Evolutionary conservation across 2,329 filamentous ascomycete genomes (phyloP).

Genomic region (Cladorrhinum sp.): DNA sequence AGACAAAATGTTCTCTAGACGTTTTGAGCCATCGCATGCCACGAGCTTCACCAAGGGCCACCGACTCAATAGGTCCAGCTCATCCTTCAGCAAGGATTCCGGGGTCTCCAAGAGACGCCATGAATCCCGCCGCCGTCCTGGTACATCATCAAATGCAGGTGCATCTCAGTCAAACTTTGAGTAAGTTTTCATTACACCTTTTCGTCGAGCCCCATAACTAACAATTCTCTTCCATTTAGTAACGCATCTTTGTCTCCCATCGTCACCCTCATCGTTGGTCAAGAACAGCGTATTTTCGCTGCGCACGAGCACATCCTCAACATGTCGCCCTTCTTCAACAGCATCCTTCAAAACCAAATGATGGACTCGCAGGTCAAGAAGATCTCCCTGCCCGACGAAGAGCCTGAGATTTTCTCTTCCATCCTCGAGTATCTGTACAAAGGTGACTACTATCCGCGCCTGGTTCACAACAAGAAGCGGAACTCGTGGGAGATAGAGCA

Average conservation of each 20-base stretch:
- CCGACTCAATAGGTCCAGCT: constrained; percentile 48
- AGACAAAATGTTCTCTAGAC: constrained; percentile 48
- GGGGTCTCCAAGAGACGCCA: constrained; percentile 55
- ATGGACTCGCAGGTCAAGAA: constrained; percentile 63
- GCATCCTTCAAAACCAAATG: constrained; percentile 61
- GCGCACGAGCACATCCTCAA: constrained; percentile 84
- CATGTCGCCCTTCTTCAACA: constrained; percentile 74
- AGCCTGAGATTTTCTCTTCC: constrained; percentile 86
- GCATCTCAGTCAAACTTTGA: constrained; percentile 40
- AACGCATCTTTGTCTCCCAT: constrained; percentile 61
- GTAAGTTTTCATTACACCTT: constrained; percentile 36
- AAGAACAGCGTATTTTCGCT: constrained; percentile 81
- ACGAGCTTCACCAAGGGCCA: constrained; percentile 54
- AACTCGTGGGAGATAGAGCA: constrained; percentile 82
- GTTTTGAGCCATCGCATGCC: constrained; percentile 42
- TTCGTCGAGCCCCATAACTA: background rate
- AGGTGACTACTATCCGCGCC: constrained; percentile 84
- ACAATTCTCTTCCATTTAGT: constrained; percentile 35
- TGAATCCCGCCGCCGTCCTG: constrained; percentile 49
- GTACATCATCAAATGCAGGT: constrained; percentile 43
- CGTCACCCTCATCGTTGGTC: constrained; percentile 77
- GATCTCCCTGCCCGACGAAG: constrained; percentile 78
- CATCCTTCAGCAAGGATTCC: constrained; percentile 54
- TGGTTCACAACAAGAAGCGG: constrained; percentile 76
- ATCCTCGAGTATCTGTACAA: constrained; percentile 92